Conservation (phyloP, 2,329 filamentous ascomycete species). For the Sporothrix variecibatus region DNA sequence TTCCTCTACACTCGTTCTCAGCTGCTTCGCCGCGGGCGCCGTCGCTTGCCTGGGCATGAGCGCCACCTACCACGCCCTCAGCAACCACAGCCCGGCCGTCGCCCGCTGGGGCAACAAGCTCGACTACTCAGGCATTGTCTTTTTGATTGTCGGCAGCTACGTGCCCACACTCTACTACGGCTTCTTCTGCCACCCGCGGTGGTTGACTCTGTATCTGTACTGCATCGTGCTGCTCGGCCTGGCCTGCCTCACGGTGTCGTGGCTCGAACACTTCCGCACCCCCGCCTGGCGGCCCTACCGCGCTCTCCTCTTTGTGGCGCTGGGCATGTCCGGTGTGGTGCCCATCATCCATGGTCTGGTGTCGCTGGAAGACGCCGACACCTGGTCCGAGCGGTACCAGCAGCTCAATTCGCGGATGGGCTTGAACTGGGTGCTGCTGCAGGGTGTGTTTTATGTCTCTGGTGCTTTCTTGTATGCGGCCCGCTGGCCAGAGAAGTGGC, state of each 20-base stretch:
- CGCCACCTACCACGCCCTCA: slow-evolving; percentile 80
- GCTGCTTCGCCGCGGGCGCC: slow-evolving; percentile 77
- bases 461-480: slow-evolving; percentile 85
- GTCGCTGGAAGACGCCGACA: slow-evolving; percentile 22
- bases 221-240: slow-evolving; percentile 77
- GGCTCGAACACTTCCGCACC: slow-evolving; percentile 80
- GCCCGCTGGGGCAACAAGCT: slow-evolving; percentile 86
- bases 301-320: slow-evolving; percentile 83
- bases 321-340: slow-evolving; percentile 81
- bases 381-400: slow-evolving; percentile 58
- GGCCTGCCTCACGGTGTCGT: slow-evolving; percentile 75
- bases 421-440: slow-evolving; percentile 74
- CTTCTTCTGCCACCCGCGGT: slow-evolving; percentile 67
- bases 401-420: slow-evolving; percentile 73
- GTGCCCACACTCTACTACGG: slow-evolving; percentile 87
- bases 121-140: slow-evolving; percentile 92
- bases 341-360: slow-evolving; percentile 76
- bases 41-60: slow-evolving; percentile 76
- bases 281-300: slow-evolving; percentile 82
- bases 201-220: slow-evolving; percentile 72
- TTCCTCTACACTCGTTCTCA: slow-evolving; percentile 70
- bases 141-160: slow-evolving; percentile 87
- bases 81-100: slow-evolving; percentile 78
- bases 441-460: slow-evolving; percentile 81
- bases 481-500: slow-evolving; percentile 79